Conservation (phyloP, 83 land plant species). For the Diphasiastrum complanatum region DNA sequence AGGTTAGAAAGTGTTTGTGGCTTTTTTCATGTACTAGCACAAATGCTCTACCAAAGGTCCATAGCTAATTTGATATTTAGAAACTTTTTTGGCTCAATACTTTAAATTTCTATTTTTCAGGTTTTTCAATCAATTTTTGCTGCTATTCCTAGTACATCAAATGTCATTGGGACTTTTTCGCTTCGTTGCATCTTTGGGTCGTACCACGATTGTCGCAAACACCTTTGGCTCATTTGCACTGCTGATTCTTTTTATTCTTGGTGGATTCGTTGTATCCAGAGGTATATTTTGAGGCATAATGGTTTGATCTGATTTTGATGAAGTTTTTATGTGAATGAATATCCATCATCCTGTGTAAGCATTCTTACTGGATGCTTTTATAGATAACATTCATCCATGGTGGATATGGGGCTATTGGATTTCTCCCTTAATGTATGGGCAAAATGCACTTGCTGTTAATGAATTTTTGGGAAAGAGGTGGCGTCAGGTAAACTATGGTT, state of each 20-base stretch:
- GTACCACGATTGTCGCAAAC: slow-evolving; percentile 52
- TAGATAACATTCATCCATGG: slow-evolving; percentile 41
- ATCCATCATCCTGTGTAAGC: background rate
- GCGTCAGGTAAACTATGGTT: slow-evolving; percentile 25
- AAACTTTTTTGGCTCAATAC: too few relatives aligned
- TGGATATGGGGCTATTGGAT: slow-evolving; percentile 77
- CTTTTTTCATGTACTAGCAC: too few relatives aligned
- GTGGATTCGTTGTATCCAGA: slow-evolving; percentile 71
- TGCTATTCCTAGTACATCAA: slow-evolving; percentile 54
- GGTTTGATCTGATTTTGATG: background rate
- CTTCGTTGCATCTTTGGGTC: slow-evolving; percentile 40
- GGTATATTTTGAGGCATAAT: slow-evolving; percentile 28
- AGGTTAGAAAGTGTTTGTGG: too few relatives aligned
- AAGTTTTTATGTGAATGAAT: slow-evolving; percentile 3
- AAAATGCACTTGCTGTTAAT: slow-evolving; percentile 57
- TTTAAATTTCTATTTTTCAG: too few relatives aligned
- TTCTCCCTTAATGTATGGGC: slow-evolving; percentile 64
- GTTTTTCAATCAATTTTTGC: slow-evolving; percentile 51
- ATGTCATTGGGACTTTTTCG: slow-evolving; percentile 67
- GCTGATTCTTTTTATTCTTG: slow-evolving; percentile 48
- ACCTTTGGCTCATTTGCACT: slow-evolving; percentile 51
- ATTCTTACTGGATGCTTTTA: background rate
- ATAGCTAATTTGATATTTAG: too few relatives aligned
- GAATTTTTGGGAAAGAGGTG: slow-evolving; percentile 60
- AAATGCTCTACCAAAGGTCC: too few relatives aligned